Conservation (phyloP, 1,139 yeast genomes). For the Pichia sp. region DNA sequence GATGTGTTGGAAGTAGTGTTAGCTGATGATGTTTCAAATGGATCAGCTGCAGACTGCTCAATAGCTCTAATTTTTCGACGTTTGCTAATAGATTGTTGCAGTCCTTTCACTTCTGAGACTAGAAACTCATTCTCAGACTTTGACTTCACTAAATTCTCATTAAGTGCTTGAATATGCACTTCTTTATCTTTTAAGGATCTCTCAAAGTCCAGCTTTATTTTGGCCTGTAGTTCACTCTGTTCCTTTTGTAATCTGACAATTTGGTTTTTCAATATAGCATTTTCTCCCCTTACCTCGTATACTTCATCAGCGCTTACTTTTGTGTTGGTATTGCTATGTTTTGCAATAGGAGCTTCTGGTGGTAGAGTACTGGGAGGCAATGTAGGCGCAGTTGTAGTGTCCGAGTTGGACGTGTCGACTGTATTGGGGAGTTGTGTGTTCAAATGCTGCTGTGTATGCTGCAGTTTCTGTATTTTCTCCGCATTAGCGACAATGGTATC, state of each 20-base stretch:
- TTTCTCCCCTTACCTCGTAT: slow-evolving; percentile 64
- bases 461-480: slow-evolving; percentile 1
- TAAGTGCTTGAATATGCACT: slow-evolving; percentile 36
- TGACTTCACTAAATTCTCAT: slow-evolving; percentile 42
- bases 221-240: slow-evolving; percentile 38
- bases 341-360: too few species aligned
- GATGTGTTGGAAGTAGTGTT: slow-evolving; percentile 3
- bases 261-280: slow-evolving; percentile 65
- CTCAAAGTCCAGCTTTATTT: slow-evolving; percentile 33
- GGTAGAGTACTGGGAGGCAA: background rate
- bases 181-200: slow-evolving; percentile 31
- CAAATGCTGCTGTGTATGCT: slow-evolving; percentile 2
- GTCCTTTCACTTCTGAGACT: slow-evolving; percentile 32
- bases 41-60: slow-evolving; percentile 5
- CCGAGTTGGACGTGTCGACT: background rate
- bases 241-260: slow-evolving; percentile 41
- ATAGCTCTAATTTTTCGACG: slow-evolving; percentile 16
- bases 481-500: slow-evolving; percentile 11
- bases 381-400: background rate
- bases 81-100: slow-evolving; percentile 17
- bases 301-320: slow-evolving; percentile 22
- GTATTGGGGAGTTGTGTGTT: background rate
- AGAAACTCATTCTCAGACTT: slow-evolving; percentile 71
- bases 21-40: slow-evolving; percentile 3
- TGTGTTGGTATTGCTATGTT: background rate